phyloP scores from a whole-genome alignment of 257 asterid species.

The Ocimum tenuiflorum region DNA sequence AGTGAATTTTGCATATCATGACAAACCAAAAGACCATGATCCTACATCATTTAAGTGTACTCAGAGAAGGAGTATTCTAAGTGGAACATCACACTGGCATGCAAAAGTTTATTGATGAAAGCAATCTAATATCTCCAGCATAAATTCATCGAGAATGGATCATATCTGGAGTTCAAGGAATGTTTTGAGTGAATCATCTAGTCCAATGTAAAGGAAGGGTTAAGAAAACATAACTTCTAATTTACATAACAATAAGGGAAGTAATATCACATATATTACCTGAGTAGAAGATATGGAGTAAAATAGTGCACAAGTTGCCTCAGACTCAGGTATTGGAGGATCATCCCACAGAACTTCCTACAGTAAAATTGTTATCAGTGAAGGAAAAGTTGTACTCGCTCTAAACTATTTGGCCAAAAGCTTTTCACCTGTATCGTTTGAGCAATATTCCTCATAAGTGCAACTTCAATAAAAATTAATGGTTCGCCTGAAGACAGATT shows the following conservation, averaged over 20 bases:
- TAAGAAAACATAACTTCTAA: not conserved
- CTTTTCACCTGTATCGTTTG: constrained; percentile 68
- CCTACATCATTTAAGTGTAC: constrained; percentile 5
- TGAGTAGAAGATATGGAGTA: constrained; percentile 96
- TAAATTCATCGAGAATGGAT: not conserved
- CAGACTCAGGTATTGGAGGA: constrained; percentile 78
- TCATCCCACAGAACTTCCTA: constrained; percentile 96
- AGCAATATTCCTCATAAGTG: constrained; percentile 74
- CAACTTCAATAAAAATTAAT: constrained; percentile 91
- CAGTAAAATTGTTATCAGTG: constrained; percentile 16
- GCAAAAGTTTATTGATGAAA: not conserved
- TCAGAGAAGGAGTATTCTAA: not conserved
- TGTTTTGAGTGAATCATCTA: not conserved
- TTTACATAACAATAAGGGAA: not conserved
- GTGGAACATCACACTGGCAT: not conserved
- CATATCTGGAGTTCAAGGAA: not conserved
- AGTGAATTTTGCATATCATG: not conserved
- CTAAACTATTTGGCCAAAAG: constrained; percentile 7
- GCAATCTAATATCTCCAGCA: not conserved
- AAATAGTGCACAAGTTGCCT: constrained; percentile 89
- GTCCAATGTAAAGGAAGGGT: not conserved
- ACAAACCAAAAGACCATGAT: constrained; percentile 1
- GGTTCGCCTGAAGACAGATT: constrained; percentile 72
- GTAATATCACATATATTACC: constrained; percentile 31
- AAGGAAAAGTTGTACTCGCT: constrained; percentile 10